Evolutionary conservation across 169 alveolate species (phyloP).

Genomic region (Cryptosporidium ubiquitum): DNA sequence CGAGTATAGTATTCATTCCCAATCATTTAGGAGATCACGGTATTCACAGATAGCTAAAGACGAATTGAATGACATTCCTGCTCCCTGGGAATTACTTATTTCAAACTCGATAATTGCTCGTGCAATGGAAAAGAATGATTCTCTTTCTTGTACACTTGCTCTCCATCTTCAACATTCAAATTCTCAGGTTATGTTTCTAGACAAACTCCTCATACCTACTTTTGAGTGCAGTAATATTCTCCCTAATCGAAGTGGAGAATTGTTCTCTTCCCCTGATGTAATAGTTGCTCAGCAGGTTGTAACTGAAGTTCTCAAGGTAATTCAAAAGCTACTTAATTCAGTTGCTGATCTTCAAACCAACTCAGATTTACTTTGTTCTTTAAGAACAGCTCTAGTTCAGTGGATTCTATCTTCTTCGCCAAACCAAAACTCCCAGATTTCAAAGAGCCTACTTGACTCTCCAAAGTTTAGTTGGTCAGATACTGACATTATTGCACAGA

Average conservation of each 20-base stretch:
- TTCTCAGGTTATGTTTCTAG: slow-evolving; percentile 38
- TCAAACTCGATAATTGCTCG: slow-evolving; percentile 45
- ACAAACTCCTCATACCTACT: neutral
- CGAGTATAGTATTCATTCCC: slow-evolving; percentile 51
- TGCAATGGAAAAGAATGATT: slow-evolving; percentile 23
- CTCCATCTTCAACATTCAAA: slow-evolving; percentile 45
- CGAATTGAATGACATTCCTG: slow-evolving; percentile 16
- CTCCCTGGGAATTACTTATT: slow-evolving; percentile 52
- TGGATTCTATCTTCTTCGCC: slow-evolving; percentile 48
- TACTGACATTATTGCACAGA: slow-evolving; percentile 31
- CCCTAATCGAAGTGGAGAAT: slow-evolving; percentile 33
- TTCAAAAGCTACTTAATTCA: slow-evolving; percentile 10
- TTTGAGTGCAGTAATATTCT: slow-evolving; percentile 2
- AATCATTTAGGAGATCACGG: slow-evolving; percentile 8
- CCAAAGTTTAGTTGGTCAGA: slow-evolving; percentile 43
- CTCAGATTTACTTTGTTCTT: slow-evolving; percentile 29
- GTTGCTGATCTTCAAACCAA: slow-evolving; percentile 2
- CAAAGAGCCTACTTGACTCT: slow-evolving; percentile 1
- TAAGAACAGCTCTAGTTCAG: slow-evolving; percentile 36
- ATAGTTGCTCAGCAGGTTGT: slow-evolving; percentile 53
- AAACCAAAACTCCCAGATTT: neutral
- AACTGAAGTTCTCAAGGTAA: slow-evolving; percentile 26
- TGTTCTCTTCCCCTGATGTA: slow-evolving; percentile 34
- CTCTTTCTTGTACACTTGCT: slow-evolving; percentile 31
- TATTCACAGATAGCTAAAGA: slow-evolving; percentile 12